Base-by-base conservation (phyloP, 208 protist genomes). In the Acanthamoeba castellanii region DNA sequence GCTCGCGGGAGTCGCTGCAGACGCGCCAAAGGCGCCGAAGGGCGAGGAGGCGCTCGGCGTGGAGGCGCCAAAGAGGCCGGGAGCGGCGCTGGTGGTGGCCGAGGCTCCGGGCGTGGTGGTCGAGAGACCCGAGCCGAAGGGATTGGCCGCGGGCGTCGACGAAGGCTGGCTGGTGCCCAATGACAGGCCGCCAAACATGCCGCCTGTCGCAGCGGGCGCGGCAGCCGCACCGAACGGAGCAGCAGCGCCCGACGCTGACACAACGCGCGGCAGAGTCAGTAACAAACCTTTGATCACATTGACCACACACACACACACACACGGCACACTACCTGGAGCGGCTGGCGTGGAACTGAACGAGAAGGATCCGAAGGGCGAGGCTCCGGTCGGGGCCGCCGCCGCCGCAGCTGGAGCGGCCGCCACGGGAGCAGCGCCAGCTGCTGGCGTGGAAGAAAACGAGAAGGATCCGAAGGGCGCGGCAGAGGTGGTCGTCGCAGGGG, bases 161-260 rank as follows among this genome's bases (percentile, higher is more conserved):
- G 72, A 7, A 1, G 72, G 27, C 30, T 34, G 14, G 22, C 22
- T 27, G 13, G 30, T 20, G 37, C 72, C 72, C 72, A 81, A 45
- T 3, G 72, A 81, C 72, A 81, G 72, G 16, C 72, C 72, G 72
- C 72, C 72, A 47, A 81, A 81, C 72, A 81, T n/a, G 11, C 72
- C 32, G 7, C 72, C 72, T 30, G 72, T 81, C 37, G 34, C 27
- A 2, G 34, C 18, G 8, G 72, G 27, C 4, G 72, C 27, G 30
- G 72, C 14, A 13, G 72, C 61, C 57, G 57, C 57, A 61, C 57
- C 57, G 57, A 61, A 61, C 57, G 57, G 57, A 47, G 42, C 42
- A 47, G 42, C 42, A 47, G 42, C 42, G 42, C 42, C 42, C 37
- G 37, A 42, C 3, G 37, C 37, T 42, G 37, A 4, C 37, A 42